These are phyloP conservation scores for Asterella californica DNA, from an alignment of 225 moss, liverwort and hornwort species.

Conservation along the genomic window DNA sequence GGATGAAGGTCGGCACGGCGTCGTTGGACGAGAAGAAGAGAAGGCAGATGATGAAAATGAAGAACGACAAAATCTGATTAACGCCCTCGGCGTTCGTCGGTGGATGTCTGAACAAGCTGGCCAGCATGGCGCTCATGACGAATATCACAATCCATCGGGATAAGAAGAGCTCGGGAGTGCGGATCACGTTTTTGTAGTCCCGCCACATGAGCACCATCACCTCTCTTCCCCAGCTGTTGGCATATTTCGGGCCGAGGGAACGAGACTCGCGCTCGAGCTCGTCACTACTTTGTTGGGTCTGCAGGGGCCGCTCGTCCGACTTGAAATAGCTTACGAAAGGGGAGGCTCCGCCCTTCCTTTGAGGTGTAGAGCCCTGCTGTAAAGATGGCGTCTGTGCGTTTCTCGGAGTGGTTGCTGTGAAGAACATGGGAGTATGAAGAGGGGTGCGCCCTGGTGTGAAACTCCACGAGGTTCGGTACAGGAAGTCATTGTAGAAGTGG, in stretches of 20 bases:
- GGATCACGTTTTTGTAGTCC: conserved; percentile 29
- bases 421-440: not conserved
- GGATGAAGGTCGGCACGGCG: conserved; percentile 41
- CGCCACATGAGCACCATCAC: conserved; percentile 30
- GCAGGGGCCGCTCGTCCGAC: not conserved
- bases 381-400: not conserved
- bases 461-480: conserved; percentile 7
- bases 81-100: conserved; percentile 25
- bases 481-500: conserved; percentile 8
- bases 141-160: conserved; percentile 19
- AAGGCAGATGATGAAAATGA: conserved; percentile 29
- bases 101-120: conserved; percentile 13
- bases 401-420: not conserved
- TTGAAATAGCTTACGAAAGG: not conserved
- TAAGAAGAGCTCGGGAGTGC: conserved; percentile 41
- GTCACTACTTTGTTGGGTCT: not conserved
- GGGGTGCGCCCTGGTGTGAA: conserved; percentile 3
- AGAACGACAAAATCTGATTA: conserved; percentile 24
- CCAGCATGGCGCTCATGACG: conserved; percentile 19
- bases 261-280: not conserved
- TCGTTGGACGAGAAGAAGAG: conserved; percentile 50
- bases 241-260: not conserved
- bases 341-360: not conserved
- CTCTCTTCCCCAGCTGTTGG: conserved; percentile 26
- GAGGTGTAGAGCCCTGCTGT: not conserved